Percentiles rank a stretch among this genome's conserved stretches.
Evolutionary conservation across 768 basidiomycete genomes (phyloP).

Genomic region (Trametes sanguinea): DNA sequence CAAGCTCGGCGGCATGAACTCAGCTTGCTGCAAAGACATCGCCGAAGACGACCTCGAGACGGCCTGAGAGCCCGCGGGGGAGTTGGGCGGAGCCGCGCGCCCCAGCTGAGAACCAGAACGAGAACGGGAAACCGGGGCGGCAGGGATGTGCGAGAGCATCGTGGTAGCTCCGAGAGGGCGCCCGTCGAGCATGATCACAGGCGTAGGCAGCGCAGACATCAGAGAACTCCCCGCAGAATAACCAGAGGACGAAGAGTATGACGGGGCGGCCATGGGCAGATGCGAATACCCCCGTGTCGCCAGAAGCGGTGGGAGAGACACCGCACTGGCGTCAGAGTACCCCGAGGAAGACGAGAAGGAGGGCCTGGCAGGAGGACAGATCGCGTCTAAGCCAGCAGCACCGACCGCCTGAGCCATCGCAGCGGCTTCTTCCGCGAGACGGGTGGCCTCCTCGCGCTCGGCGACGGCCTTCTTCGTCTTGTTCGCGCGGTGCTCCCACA

Average conservation of each 20-base stretch:
- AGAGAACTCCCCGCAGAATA: background rate
- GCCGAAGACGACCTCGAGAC: background rate
- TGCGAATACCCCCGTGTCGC: background rate
- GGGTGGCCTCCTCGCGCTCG: background rate
- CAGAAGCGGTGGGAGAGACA: slow-evolving; percentile 8
- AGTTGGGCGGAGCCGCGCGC: background rate
- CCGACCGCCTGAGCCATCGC: background rate
- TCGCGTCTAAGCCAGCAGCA: background rate
- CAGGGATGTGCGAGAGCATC: background rate
- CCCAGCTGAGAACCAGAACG: background rate
- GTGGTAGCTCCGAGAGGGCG: background rate
- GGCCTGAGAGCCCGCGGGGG: background rate
- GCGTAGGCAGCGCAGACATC: background rate
- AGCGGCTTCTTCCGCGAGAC: background rate
- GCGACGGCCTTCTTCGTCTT: slow-evolving; percentile 8
- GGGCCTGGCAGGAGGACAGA: background rate
- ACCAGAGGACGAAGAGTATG: background rate
- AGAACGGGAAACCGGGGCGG: background rate
- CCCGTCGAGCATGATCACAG: slow-evolving; percentile 13
- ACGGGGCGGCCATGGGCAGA: background rate
- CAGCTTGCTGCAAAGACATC: background rate
- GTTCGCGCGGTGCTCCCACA: slow-evolving; percentile 19
- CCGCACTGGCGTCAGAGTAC: slow-evolving; percentile 2
- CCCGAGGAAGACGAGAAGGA: slow-evolving; percentile 8
- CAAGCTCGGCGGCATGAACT: background rate